These are phyloP conservation scores for Candida vartiovaarae DNA, from an alignment of 805 yeast species.

Conservation along the genomic window DNA sequence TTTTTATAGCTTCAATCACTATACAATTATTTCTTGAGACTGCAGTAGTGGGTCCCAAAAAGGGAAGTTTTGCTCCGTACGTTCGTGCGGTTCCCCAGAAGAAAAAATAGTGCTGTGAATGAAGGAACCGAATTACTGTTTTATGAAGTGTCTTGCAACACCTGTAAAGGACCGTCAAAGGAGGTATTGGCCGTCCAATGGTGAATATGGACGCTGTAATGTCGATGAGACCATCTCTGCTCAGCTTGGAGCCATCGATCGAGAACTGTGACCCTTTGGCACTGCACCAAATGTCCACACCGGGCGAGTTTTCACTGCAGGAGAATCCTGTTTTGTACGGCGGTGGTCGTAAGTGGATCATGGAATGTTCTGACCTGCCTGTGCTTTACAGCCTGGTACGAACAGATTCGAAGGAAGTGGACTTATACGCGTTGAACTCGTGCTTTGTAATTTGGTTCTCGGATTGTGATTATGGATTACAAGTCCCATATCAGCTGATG, in stretches of 20 bases:
- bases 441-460: conserved; percentile 34
- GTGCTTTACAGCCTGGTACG: conserved; percentile 9
- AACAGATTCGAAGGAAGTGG: conserved; percentile 19
- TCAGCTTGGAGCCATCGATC: conserved; percentile 24
- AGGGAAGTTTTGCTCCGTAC: no score
- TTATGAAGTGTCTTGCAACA: no score
- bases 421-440: conserved; percentile 31
- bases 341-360: conserved; percentile 32
- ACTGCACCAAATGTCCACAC: conserved; percentile 13
- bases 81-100: no score
- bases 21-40: no score
- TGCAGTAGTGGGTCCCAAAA: no score
- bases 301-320: conserved; percentile 13
- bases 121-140: no score
- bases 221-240: no score
- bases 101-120: no score
- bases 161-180: no score
- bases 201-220: no score
- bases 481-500: conserved; percentile 26
- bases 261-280: conserved; percentile 26
- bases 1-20: no score
- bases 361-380: conserved; percentile 9
- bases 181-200: no score
- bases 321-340: conserved; percentile 31
- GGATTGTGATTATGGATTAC: conserved; percentile 28